phyloP scores from a whole-genome alignment of 2,329 filamentous ascomycete species.

The Pseudofabraea citricarpa region DNA sequence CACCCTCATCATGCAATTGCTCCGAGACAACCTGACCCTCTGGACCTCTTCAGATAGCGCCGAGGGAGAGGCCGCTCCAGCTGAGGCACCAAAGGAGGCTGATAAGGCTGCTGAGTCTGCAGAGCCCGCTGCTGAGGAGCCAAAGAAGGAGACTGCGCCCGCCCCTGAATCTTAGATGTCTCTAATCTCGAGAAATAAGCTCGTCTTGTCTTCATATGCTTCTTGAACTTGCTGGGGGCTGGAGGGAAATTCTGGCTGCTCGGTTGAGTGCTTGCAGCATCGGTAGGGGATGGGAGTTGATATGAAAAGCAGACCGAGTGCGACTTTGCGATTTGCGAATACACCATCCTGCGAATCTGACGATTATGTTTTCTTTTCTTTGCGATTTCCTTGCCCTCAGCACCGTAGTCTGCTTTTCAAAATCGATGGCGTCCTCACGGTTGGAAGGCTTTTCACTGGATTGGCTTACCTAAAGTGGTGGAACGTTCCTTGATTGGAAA shows the following conservation, averaged over 20 bases:
- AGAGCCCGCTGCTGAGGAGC: conserved; percentile 11
- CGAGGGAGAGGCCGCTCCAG: conserved; percentile 61
- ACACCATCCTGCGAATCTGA: conserved; percentile 32
- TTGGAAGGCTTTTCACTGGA: no score
- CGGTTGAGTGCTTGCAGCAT: conserved; percentile 27
- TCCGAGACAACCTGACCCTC: conserved; percentile 96
- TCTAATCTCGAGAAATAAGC: conserved; percentile 25
- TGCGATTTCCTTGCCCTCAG: conserved; percentile 20
- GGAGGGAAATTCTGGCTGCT: conserved; percentile 25
- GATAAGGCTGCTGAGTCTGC: conserved; percentile 31
- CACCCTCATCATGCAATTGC: conserved; percentile 98
- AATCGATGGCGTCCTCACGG: conserved; percentile 19
- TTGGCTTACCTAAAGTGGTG: no score
- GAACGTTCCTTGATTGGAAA: no score
- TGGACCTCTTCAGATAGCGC: conserved; percentile 92
- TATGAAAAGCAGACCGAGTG: conserved; percentile 31
- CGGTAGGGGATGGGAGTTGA: conserved; percentile 29
- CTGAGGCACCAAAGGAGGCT: conserved; percentile 61
- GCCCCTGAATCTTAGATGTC: conserved; percentile 50
- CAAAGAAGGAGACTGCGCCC: conserved; percentile 27
- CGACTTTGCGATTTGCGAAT: conserved; percentile 28
- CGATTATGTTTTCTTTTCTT: conserved; percentile 31
- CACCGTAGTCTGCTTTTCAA: conserved; percentile 20
- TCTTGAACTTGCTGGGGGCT: conserved; percentile 27
- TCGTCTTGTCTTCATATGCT: conserved; percentile 33